phyloP scores from a whole-genome alignment of 2,329 filamentous ascomycete species.

The Drechslerella coelobrocha region DNA sequence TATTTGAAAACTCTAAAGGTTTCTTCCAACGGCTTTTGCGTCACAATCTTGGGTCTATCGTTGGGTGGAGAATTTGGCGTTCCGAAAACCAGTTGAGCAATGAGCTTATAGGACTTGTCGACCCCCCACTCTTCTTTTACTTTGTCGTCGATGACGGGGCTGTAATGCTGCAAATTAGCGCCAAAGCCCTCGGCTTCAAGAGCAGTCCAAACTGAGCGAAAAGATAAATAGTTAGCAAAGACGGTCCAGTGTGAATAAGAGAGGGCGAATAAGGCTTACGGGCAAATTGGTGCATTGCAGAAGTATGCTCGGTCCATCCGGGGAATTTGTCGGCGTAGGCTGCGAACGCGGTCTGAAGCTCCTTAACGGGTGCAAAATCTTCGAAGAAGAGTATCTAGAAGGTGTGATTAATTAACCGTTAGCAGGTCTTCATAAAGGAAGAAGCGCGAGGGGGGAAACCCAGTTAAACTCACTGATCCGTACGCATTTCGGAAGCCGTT shows the following conservation, averaged over 20 bases:
- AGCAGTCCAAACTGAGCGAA: constrained; percentile 71
- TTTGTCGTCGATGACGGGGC: constrained; percentile 79
- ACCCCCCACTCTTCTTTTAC: constrained; percentile 74
- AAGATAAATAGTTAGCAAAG: neutral
- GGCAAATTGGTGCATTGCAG: constrained; percentile 81
- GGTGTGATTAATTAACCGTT: neutral
- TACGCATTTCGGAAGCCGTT: constrained; percentile 73
- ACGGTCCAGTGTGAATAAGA: neutral
- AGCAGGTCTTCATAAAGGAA: neutral
- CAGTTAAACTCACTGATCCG: constrained; percentile 70
- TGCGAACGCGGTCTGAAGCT: constrained; percentile 72
- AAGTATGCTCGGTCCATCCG: constrained; percentile 75
- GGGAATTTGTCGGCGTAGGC: constrained; percentile 81
- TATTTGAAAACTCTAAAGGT: constrained; percentile 47
- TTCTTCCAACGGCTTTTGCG: constrained; percentile 68
- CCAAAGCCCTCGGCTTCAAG: constrained; percentile 84
- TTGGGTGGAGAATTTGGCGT: constrained; percentile 65
- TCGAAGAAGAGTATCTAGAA: constrained; percentile 77
- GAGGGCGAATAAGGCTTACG: constrained; percentile 55
- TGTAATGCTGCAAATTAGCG: constrained; percentile 92
- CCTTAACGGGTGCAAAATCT: constrained; percentile 72
- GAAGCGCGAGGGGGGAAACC: neutral
- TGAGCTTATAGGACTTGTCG: constrained; percentile 75
- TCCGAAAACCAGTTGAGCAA: constrained; percentile 86
- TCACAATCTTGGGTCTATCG: constrained; percentile 63